Conservation (phyloP, 352 stramenopile species). For the Discostella stelligera region DNA sequence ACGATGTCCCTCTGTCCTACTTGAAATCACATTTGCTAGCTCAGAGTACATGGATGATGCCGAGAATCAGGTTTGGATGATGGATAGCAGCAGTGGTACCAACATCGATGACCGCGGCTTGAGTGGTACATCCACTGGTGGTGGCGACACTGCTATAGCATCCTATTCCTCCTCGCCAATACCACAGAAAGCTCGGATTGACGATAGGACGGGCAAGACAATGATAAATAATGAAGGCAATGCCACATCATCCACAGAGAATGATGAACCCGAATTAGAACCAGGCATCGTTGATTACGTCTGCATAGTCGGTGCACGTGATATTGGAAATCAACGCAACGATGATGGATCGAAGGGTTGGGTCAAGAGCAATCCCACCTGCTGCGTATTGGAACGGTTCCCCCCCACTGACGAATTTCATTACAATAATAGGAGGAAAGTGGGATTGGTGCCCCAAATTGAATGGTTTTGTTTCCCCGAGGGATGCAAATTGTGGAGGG, state of each 20-base stretch:
- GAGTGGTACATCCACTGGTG: background rate
- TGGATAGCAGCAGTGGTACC: background rate
- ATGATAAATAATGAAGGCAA: slow-evolving; percentile 15
- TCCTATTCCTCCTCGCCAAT: slow-evolving; percentile 2
- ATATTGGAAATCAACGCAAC: slow-evolving; percentile 74
- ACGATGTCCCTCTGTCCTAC: slow-evolving; percentile 73
- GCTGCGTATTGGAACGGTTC: slow-evolving; percentile 76
- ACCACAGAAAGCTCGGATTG: slow-evolving; percentile 7
- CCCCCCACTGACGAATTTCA: slow-evolving; percentile 77
- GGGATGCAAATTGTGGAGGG: slow-evolving; percentile 71
- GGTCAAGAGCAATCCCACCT: slow-evolving; percentile 76
- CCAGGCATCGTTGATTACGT: slow-evolving; percentile 77
- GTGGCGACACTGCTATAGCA: background rate
- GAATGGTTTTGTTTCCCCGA: slow-evolving; percentile 83
- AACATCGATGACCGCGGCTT: background rate
- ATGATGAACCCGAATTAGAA: slow-evolving; percentile 66
- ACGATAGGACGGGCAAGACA: background rate
- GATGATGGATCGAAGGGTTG: slow-evolving; percentile 75
- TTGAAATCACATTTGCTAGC: slow-evolving; percentile 75
- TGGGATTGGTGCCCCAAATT: slow-evolving; percentile 64
- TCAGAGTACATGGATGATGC: slow-evolving; percentile 3
- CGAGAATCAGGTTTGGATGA: slow-evolving; percentile 4
- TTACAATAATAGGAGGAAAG: slow-evolving; percentile 57
- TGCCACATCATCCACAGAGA: slow-evolving; percentile 26
- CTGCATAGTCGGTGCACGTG: slow-evolving; percentile 64